A percentile compares a stretch with the other conserved stretches of the same genome.
Evolutionary conservation across 164 flowering plant species (phyloP).

Genomic region (Malania oleifera): DNA sequence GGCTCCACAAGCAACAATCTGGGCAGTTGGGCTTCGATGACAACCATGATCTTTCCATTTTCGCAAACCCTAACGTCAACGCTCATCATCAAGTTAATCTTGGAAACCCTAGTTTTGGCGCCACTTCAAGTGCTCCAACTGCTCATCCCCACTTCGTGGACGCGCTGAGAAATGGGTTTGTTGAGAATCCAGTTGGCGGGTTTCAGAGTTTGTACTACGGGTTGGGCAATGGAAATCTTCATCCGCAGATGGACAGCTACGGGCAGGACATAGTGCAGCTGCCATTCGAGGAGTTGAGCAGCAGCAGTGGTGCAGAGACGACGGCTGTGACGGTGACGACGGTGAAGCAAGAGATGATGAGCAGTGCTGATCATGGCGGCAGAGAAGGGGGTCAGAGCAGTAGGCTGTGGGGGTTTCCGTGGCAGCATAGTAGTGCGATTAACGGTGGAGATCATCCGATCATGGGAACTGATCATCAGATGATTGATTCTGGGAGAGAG

Average conservation of each 20-base stretch:
- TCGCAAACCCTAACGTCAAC: constrained; percentile 25
- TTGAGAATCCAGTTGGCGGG: constrained; percentile 27
- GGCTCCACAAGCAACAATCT: constrained; percentile 46
- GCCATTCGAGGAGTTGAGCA: constrained; percentile 25
- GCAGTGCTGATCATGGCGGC: too few relatives aligned
- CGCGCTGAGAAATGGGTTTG: constrained; percentile 36
- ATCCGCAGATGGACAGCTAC: constrained; percentile 25
- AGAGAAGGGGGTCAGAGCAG: constrained; percentile 28
- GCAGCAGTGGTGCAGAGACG: constrained; percentile 25
- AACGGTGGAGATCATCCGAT: constrained; percentile 34
- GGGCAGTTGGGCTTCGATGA: constrained; percentile 45
- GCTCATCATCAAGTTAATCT: constrained; percentile 24
- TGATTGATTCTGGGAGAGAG: constrained; percentile 42
- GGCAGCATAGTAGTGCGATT: constrained; percentile 30
- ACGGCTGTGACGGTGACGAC: constrained; percentile 38
- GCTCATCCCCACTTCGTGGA: constrained; percentile 38
- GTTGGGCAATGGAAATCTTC: constrained; percentile 23
- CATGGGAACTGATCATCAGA: too few relatives aligned
- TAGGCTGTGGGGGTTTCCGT: constrained; percentile 57
- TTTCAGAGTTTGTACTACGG: constrained; percentile 43
- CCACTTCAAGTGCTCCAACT: constrained; percentile 2
- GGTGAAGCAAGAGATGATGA: constrained; percentile 50
- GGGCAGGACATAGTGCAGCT: constrained; percentile 17
- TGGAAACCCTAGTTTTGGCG: constrained; percentile 25
- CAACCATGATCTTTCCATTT: constrained; percentile 23